Evolutionary conservation across 2,329 filamentous ascomycete species (phyloP).

Genomic region (Gnomoniopsis sp.): DNA sequence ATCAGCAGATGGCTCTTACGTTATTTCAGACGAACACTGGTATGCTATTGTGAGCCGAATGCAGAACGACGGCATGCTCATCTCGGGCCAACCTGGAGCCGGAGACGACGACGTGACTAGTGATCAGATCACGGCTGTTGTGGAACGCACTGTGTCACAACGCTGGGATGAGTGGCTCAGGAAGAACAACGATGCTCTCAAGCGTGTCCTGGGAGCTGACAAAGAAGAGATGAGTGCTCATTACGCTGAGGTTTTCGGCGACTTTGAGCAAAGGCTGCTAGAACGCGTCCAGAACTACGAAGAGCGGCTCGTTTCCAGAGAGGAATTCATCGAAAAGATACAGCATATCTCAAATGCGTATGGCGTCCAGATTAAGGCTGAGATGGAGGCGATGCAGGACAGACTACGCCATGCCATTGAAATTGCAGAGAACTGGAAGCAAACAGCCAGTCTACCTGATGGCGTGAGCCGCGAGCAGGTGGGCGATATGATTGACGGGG

Average conservation of each 20-base stretch:
- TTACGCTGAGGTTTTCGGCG: conserved; percentile 17
- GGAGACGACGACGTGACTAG: not conserved
- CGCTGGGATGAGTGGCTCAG: conserved; percentile 52
- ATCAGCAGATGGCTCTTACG: conserved; percentile 32
- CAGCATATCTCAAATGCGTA: conserved; percentile 36
- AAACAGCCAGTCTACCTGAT: conserved; percentile 20
- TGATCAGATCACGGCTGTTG: conserved; percentile 1
- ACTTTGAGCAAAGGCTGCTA: conserved; percentile 33
- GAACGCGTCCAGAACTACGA: conserved; percentile 23
- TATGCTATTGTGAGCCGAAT: conserved; percentile 41
- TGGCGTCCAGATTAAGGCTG: conserved; percentile 35
- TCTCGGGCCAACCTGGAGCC: conserved; percentile 3
- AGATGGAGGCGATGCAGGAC: conserved; percentile 35
- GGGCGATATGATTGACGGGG: conserved; percentile 34
- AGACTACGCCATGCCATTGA: conserved; percentile 21
- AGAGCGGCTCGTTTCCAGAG: conserved; percentile 40
- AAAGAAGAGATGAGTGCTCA: conserved; percentile 1
- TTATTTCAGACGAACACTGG: conserved; percentile 46
- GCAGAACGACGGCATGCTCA: conserved; percentile 29
- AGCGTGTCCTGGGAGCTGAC: not conserved
- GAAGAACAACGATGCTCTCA: conserved; percentile 39
- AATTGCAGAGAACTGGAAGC: conserved; percentile 29
- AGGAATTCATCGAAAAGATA: conserved; percentile 46
- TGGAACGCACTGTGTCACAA: conserved; percentile 30
- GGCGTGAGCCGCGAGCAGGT: conserved; percentile 41